Evolutionary conservation across 2,329 filamentous ascomycete genomes (phyloP).

Genomic region (Xylaria hypoxylon): DNA sequence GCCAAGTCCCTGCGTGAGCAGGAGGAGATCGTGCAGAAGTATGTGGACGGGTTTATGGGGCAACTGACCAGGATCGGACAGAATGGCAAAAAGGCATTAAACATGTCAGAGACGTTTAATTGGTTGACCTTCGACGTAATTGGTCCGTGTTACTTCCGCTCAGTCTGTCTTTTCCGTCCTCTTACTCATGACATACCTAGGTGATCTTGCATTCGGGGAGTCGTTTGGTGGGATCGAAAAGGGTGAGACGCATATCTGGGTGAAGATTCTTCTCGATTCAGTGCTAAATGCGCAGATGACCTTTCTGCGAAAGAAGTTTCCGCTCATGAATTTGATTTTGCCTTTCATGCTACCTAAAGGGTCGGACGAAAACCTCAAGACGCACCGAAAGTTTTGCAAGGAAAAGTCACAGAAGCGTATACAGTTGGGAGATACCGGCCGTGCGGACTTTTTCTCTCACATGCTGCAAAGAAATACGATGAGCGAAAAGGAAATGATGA

Average conservation of each 20-base stretch:
- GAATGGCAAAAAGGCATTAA: slow-evolving; percentile 39
- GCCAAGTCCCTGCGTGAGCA: slow-evolving; percentile 40
- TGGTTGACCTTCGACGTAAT: slow-evolving; percentile 50
- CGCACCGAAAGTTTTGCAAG: slow-evolving; percentile 29
- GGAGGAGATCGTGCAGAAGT: slow-evolving; percentile 43
- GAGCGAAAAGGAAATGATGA: slow-evolving; percentile 44
- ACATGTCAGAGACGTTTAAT: slow-evolving; percentile 43
- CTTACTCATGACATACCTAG: slow-evolving; percentile 17
- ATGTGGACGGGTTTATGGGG: slow-evolving; percentile 37
- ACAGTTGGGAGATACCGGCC: slow-evolving; percentile 35
- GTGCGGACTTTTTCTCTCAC: slow-evolving; percentile 42
- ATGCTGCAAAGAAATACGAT: slow-evolving; percentile 39
- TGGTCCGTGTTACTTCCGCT: slow-evolving; percentile 38
- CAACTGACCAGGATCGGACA: slow-evolving; percentile 38
- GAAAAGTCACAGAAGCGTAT: slow-evolving; percentile 39
- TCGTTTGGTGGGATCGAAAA: slow-evolving; percentile 38
- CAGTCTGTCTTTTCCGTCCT: not conserved
- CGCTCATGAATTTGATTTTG: slow-evolving; percentile 26
- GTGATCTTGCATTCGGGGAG: slow-evolving; percentile 39
- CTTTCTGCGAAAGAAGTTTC: not conserved
- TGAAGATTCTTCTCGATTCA: slow-evolving; percentile 37
- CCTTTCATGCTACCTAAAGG: slow-evolving; percentile 34
- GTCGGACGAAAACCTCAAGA: slow-evolving; percentile 21
- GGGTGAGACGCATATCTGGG: slow-evolving; percentile 36
- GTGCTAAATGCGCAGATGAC: slow-evolving; percentile 14